A percentile compares a stretch with the other conserved stretches of the same genome.
Conservation (phyloP, 495 filamentous ascomycete genomes). For the Trichoderma asperelloides region DNA sequence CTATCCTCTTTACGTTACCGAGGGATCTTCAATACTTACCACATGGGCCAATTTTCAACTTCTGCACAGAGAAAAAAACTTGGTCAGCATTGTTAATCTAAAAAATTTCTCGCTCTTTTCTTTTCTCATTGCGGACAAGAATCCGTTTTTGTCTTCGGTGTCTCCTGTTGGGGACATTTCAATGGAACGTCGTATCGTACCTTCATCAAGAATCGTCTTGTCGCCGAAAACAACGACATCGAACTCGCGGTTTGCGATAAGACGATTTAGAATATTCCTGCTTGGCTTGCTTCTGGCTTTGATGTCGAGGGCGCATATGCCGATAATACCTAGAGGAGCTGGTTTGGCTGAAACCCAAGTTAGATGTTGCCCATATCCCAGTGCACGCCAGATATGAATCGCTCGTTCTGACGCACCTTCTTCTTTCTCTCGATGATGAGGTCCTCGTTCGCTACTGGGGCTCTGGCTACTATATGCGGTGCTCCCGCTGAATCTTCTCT, state of each 20-base stretch:
- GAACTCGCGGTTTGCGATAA: slow-evolving; percentile 85
- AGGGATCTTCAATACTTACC: slow-evolving; percentile 24
- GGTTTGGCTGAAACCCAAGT: slow-evolving; percentile 21
- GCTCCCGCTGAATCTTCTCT: slow-evolving; percentile 67
- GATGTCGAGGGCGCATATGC: slow-evolving; percentile 89
- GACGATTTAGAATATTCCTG: slow-evolving; percentile 83
- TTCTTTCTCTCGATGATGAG: slow-evolving; percentile 37
- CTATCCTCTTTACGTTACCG: slow-evolving; percentile 6
- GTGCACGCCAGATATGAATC: neutral
- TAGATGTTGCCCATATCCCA: neutral
- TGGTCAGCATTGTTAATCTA: neutral
- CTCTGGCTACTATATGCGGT: slow-evolving; percentile 65
- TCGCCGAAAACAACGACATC: slow-evolving; percentile 96
- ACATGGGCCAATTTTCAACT: slow-evolving; percentile 65
- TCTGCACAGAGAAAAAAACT: slow-evolving; percentile 27
- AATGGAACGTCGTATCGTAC: slow-evolving; percentile 28
- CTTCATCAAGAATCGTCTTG: slow-evolving; percentile 95
- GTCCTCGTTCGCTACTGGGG: slow-evolving; percentile 46
- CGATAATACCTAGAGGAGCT: slow-evolving; percentile 55
- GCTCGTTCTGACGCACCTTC: slow-evolving; percentile 18
- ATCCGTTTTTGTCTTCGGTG: neutral
- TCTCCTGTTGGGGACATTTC: neutral
- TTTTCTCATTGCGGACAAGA: no score
- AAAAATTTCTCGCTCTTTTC: neutral
- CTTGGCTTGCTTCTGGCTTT: slow-evolving; percentile 96